phyloP scores from a whole-genome alignment of 2,329 filamentous ascomycete species.

The Penicillium italicum region DNA sequence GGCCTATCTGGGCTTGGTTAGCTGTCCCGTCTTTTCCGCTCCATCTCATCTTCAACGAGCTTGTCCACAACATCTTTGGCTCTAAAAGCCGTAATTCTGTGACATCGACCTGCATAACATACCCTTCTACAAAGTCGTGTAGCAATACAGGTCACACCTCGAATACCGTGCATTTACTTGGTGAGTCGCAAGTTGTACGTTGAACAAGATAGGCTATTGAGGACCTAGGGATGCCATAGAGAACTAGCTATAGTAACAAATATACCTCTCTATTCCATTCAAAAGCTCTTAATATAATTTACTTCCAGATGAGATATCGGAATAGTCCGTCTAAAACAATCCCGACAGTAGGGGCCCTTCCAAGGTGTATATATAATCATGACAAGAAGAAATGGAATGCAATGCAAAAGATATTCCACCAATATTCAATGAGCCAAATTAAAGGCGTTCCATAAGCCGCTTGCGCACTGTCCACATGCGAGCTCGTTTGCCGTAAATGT shows the following conservation, averaged over 20 bases:
- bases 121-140: too few species aligned
- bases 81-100: too few species aligned
- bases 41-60: too few species aligned
- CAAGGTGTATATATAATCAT: neutral
- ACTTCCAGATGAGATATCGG: neutral
- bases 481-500: constrained; percentile 84
- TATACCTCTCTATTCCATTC: neutral
- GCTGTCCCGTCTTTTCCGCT: too few species aligned
- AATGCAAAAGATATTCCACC: neutral
- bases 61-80: too few species aligned
- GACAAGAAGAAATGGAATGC: neutral
- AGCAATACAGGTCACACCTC: too few species aligned
- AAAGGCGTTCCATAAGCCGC: constrained; percentile 80
- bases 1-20: too few species aligned
- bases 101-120: too few species aligned
- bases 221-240: neutral
- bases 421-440: constrained; percentile 7
- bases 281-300: neutral
- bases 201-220: too few species aligned
- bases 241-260: neutral
- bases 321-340: neutral
- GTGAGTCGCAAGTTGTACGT: too few species aligned
- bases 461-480: constrained; percentile 91
- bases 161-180: too few species aligned
- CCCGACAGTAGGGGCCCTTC: neutral